Conservation (phyloP, 495 filamentous ascomycete genomes). For the Aspergillus olivimuriae region DNA sequence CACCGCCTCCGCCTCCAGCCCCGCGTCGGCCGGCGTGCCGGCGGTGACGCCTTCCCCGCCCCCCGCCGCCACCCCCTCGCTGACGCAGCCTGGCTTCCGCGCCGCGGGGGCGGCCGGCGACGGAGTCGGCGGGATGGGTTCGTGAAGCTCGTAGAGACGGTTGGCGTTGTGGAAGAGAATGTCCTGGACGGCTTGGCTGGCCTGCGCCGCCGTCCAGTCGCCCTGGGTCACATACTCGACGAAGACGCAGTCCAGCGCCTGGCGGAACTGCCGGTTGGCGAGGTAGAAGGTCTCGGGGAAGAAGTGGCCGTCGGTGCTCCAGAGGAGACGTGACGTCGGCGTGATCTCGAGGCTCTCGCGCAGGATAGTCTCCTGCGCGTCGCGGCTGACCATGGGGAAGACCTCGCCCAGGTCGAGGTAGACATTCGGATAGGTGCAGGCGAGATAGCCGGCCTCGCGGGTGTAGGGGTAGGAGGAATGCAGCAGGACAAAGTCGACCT, state of each 20-base stretch:
- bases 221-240: conserved; percentile 53
- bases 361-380: conserved; percentile 70
- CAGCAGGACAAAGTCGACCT: conserved; percentile 70
- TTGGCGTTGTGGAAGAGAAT: conserved; percentile 70
- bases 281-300: conserved; percentile 81
- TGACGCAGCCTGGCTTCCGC: too few species aligned
- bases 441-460: conserved; percentile 74
- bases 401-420: conserved; percentile 85
- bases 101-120: too few species aligned
- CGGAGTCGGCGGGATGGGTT: too few species aligned
- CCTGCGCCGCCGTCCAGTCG: conserved; percentile 54
- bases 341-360: conserved; percentile 70
- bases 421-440: conserved; percentile 72
- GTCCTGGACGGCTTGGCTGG: conserved; percentile 48
- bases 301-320: conserved; percentile 80
- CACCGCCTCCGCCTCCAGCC: too few species aligned
- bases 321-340: conserved; percentile 71
- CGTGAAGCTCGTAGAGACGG: conserved; percentile 56
- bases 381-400: conserved; percentile 73
- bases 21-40: too few species aligned
- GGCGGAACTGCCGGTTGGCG: conserved; percentile 70
- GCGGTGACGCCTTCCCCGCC: too few species aligned
- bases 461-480: conserved; percentile 85
- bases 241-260: conserved; percentile 63
- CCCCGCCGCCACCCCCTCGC: too few species aligned